Evolutionary conservation across 495 filamentous ascomycete genomes (phyloP), one percentile per base, ranked within the genome.

Genomic region (Glonium stellatum): DNA sequence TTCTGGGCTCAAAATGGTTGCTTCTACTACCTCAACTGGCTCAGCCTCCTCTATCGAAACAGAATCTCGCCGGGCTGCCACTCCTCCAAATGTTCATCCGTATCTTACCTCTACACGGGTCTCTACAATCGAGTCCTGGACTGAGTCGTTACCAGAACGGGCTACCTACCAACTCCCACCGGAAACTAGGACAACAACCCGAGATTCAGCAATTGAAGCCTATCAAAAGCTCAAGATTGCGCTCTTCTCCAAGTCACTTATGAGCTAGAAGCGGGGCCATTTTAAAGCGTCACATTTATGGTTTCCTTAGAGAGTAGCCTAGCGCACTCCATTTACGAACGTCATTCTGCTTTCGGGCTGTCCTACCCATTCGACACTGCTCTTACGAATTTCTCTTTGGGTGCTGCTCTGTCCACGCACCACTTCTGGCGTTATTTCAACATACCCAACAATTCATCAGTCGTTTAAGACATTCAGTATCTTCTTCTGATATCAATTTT

Each of bases 201-300:
- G 19, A 13, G 57, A 59, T 22, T 48, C 61, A 13, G 58, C 66
- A 9, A 59, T 68, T 22, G 57, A 68, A 49, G 66, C 66, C 5
- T 68, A 68, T 47, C 48, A 41, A 46, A 27, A 46, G 25, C 56
- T 68, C 21, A 68, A 64, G 39, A 37, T 65, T 6, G 58, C 62
- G 13, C 35, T 68, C 11, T 67, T 67, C 44, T 63, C 52, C 34
- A 63, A 52, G 39, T 37, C 42, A 19, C 15, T 12, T 10, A 25
- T 25, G 27, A 57, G 23, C 37, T 48, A 50, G 12, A 23, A 18
- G 27, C 13, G 6, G 49, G 23, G 25, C 51, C 27, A 55, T 18
- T 42, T 10, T 44, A 19, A 13, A 41, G 47, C 5, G 21, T 11
- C 25, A 12, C 51, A 36, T 13, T 12, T 19, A 54, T 3, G 4